Percentiles rank a stretch among this genome's conserved stretches.
Evolutionary conservation across 2,329 filamentous ascomycete genomes (phyloP).

Genomic region (Akanthomyces uredinophilus): DNA sequence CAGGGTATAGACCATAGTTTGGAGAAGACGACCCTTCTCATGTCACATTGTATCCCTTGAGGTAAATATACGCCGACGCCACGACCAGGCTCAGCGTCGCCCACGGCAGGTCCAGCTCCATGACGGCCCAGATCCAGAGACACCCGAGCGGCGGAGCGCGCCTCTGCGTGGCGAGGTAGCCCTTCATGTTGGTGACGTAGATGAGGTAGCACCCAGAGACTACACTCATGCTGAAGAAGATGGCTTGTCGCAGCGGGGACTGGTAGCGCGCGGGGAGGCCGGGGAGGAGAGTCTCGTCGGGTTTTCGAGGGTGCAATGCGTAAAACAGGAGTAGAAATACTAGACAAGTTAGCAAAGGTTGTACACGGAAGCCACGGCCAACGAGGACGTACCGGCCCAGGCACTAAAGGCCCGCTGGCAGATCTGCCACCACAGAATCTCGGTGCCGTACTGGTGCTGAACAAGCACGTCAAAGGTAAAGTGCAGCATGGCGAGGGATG

Average conservation of each 20-base stretch:
- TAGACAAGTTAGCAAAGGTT: slow-evolving; percentile 21
- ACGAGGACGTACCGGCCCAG: slow-evolving; percentile 41
- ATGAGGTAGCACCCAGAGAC: slow-evolving; percentile 73
- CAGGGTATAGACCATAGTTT: not conserved
- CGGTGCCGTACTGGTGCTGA: slow-evolving; percentile 70
- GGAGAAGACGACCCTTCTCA: not conserved
- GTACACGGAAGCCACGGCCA: not conserved
- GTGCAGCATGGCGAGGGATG: slow-evolving; percentile 65
- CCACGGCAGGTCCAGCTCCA: slow-evolving; percentile 72
- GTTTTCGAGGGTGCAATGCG: slow-evolving; percentile 48
- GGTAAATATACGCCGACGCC: slow-evolving; percentile 42
- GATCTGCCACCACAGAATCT: slow-evolving; percentile 56
- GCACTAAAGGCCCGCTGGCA: slow-evolving; percentile 47
- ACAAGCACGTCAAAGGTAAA: slow-evolving; percentile 76
- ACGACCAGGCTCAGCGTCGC: slow-evolving; percentile 52
- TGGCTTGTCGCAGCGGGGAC: slow-evolving; percentile 44
- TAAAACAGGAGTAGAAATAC: slow-evolving; percentile 50
- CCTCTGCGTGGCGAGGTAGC: slow-evolving; percentile 89
- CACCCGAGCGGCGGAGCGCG: slow-evolving; percentile 82
- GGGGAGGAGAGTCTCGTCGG: slow-evolving; percentile 46
- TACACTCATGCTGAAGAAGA: slow-evolving; percentile 61
- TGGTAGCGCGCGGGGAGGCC: slow-evolving; percentile 44
- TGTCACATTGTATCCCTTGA: slow-evolving; percentile 45
- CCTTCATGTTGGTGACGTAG: slow-evolving; percentile 69
- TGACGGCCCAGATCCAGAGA: slow-evolving; percentile 87